These are phyloP conservation scores for Wickerhamomyces rabaulensis DNA, from an alignment of 805 yeast genomes.

Conservation along the genomic window DNA sequence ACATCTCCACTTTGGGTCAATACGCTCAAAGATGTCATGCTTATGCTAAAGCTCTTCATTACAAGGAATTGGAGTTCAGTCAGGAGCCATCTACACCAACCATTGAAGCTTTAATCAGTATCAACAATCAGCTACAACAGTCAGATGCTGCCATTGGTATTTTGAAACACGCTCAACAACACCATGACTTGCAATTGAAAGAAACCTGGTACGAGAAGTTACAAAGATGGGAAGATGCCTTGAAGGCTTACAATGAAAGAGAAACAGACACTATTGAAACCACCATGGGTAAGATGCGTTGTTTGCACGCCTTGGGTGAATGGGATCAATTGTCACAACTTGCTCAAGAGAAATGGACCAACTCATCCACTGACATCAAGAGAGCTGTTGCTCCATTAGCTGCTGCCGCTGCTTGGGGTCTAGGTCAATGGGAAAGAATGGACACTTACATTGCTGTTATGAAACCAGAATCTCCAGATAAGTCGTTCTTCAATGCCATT, in stretches of 20 bases:
- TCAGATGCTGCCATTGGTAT: slow-evolving; percentile 98
- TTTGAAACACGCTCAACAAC: slow-evolving; percentile 87
- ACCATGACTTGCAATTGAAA: slow-evolving; percentile 83
- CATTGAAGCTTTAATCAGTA: slow-evolving; percentile 85
- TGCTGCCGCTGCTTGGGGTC: slow-evolving; percentile 98
- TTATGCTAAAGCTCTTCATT: slow-evolving; percentile 94
- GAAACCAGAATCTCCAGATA: slow-evolving; percentile 90
- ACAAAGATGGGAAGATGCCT: slow-evolving; percentile 97
- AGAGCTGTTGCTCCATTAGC: slow-evolving; percentile 93
- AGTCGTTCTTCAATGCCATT: slow-evolving; percentile 92
- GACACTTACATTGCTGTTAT: slow-evolving; percentile 85
- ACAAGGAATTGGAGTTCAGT: slow-evolving; percentile 90
- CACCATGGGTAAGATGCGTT: slow-evolving; percentile 96
- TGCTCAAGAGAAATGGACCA: slow-evolving; percentile 82
- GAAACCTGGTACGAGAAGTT: slow-evolving; percentile 98
- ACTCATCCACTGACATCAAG: slow-evolving; percentile 64
- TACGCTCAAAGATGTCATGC: slow-evolving; percentile 96
- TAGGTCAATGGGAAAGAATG: slow-evolving; percentile 96
- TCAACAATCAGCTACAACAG: slow-evolving; percentile 92
- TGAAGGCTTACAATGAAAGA: slow-evolving; percentile 81
- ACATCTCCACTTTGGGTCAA: slow-evolving; percentile 83
- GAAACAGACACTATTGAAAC: slow-evolving; percentile 76
- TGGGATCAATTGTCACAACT: slow-evolving; percentile 90
- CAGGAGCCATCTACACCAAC: slow-evolving; percentile 91
- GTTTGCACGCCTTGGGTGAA: slow-evolving; percentile 96